Conservation (phyloP, 257 asterid species). For the Ophiorrhiza pumila region DNA sequence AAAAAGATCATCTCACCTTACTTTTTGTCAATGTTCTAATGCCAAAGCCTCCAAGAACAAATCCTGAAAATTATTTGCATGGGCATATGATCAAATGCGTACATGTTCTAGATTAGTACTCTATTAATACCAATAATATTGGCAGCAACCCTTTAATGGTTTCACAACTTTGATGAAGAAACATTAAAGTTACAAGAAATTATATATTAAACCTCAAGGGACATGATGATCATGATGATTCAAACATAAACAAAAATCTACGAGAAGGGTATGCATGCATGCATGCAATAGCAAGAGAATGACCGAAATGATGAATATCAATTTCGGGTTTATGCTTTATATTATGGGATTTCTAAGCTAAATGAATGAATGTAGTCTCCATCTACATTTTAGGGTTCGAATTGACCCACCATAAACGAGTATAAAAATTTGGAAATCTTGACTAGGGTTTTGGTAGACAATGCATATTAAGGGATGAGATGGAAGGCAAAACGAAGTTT, state of each 20-base stretch:
- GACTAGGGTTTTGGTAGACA: constrained; percentile 37
- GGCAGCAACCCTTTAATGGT: too few relatives aligned
- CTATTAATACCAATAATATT: too few relatives aligned
- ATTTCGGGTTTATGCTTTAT: neutral
- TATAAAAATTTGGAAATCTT: neutral
- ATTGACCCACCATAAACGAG: neutral
- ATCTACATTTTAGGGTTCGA: constrained; percentile 1
- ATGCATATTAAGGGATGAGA: constrained; percentile 14
- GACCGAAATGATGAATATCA: constrained; percentile 9
- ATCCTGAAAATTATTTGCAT: neutral
- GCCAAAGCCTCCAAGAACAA: neutral
- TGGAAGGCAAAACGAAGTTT: constrained; percentile 33
- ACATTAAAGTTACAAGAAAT: too few relatives aligned
- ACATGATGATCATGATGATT: too few relatives aligned
- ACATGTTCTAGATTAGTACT: too few relatives aligned
- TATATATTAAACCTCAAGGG: too few relatives aligned
- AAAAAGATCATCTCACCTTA: constrained; percentile 18
- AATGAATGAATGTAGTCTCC: neutral
- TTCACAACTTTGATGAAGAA: too few relatives aligned
- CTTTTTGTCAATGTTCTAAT: neutral
- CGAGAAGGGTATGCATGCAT: neutral
- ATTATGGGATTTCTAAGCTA: neutral
- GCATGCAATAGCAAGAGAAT: too few relatives aligned
- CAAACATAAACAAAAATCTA: neutral
- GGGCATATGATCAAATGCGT: too few relatives aligned